Conservation (phyloP, 768 basidiomycete species). For the Pilatotrama ljubarskyi region DNA sequence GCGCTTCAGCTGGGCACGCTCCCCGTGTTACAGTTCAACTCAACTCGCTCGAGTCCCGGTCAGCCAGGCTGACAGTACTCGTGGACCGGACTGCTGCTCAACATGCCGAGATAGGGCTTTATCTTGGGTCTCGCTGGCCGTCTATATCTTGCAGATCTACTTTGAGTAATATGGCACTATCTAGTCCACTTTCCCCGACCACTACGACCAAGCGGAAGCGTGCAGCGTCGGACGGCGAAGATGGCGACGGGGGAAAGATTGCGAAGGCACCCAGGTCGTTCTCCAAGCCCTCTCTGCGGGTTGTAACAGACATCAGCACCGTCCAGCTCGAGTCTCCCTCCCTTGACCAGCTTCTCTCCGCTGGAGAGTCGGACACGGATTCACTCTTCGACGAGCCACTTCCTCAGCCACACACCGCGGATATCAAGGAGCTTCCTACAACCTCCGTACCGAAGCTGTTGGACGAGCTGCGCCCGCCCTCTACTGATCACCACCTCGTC, state of each 20-base stretch:
- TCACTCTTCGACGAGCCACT: constrained; percentile 53
- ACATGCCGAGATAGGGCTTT: not conserved
- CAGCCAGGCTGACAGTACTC: too few species aligned
- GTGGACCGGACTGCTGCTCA: too few species aligned
- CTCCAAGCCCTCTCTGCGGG: constrained; percentile 2
- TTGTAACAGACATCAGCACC: constrained; percentile 6
- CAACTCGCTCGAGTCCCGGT: too few species aligned
- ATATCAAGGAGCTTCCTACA: constrained; percentile 3
- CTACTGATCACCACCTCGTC: constrained; percentile 4
- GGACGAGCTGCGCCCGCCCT: not conserved
- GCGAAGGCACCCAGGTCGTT: not conserved
- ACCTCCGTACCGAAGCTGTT: constrained; percentile 2
- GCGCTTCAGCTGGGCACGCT: too few species aligned
- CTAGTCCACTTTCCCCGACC: not conserved
- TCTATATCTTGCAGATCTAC: too few species aligned
- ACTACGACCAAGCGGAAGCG: constrained; percentile 13
- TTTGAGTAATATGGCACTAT: not conserved
- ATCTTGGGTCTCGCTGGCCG: not conserved
- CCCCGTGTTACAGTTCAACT: too few species aligned
- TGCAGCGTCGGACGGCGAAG: not conserved
- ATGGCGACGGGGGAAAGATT: not conserved
- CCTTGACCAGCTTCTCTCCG: constrained; percentile 4
- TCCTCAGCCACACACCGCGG: not conserved
- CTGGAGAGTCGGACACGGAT: constrained; percentile 30
- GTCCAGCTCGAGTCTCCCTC: not conserved